Base-by-base conservation (phyloP, 108 stramenopile species). In the Nitzschia sp. region DNA sequence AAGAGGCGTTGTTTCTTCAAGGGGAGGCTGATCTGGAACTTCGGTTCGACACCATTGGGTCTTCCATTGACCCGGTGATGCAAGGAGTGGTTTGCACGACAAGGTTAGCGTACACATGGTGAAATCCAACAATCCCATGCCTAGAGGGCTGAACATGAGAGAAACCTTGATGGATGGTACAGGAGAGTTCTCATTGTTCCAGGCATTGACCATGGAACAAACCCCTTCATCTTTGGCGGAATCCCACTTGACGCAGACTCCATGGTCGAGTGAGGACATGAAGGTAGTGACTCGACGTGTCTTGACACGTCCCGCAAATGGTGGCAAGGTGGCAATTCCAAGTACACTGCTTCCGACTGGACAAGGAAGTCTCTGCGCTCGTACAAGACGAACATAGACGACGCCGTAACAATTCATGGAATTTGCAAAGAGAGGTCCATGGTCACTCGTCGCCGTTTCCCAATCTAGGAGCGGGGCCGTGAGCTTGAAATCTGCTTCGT, bases 141-240 rank as follows among this genome's bases (percentile, higher is more conserved):
- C 62, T 42, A 89, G 51, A 2, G 87, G 76, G 52, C 80, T 79
- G 41, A 76, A 73, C 12, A 69, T 70, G 63, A 94, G 54, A 10
- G 86, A 83, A 50, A 94, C 66, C 21, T 73, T 62, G 22, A 94
- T 79, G 8, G 77, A 71, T 22, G 92, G 92, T 24, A 91, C 64
- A 9, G 92, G 92, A 17, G 89, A 90, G 43, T 89, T 83, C 10
- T 76, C 62, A 61, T 80, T 82, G 50, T 84, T 87, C 76, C 88
- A 91, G 9, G 81, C 84, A 73, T 91, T 86, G 0, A 94, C 85
- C 90, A 94, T 89, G 5, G 86, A 86, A 56, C 51, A 82, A 39
- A 57, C 53, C 14, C 57, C 57, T n/a, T 69, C 71, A 38, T 79
- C 79, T 29, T 29, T 53, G 15, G 66, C 44, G 8, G 44, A 69